Percentiles rank a stretch among this genome's conserved stretches.
Conservation (phyloP, 2,329 filamentous ascomycete genomes). For the Penicillium sp. region DNA sequence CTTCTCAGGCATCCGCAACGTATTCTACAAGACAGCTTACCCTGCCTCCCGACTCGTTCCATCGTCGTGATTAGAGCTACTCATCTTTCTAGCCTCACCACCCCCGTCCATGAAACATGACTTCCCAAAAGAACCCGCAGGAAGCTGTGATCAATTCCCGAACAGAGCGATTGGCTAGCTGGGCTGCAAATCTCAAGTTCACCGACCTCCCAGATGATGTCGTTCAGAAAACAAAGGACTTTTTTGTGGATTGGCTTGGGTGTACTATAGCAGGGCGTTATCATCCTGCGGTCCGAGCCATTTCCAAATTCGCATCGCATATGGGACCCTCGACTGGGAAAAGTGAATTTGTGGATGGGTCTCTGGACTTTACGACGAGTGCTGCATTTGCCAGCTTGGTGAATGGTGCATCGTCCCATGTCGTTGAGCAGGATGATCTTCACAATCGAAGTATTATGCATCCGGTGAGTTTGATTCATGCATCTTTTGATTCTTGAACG, state of each 20-base stretch:
- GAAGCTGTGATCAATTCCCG: slow-evolving; percentile 7
- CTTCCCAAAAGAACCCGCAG: not conserved
- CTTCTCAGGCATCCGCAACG: too few species aligned
- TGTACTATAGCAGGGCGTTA: slow-evolving; percentile 27
- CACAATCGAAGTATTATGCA: slow-evolving; percentile 32
- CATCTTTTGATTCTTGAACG: too few species aligned
- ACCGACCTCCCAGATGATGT: slow-evolving; percentile 20
- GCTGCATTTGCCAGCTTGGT: slow-evolving; percentile 28
- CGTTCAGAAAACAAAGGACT: slow-evolving; percentile 27
- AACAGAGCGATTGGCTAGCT: slow-evolving; percentile 18
- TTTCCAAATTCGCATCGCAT: slow-evolving; percentile 17
- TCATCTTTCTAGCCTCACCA: not conserved
- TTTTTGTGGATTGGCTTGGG: slow-evolving; percentile 27
- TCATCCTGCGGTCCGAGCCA: slow-evolving; percentile 24
- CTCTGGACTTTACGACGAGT: slow-evolving; percentile 16
- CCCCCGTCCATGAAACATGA: not conserved
- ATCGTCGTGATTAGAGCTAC: too few species aligned
- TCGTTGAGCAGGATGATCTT: slow-evolving; percentile 31
- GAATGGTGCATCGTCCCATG: slow-evolving; percentile 28
- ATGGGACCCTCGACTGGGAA: slow-evolving; percentile 26
- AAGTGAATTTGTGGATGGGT: slow-evolving; percentile 25
- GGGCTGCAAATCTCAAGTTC: slow-evolving; percentile 19
- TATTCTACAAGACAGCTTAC: too few species aligned
- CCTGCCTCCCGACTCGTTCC: too few species aligned
- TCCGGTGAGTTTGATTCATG: slow-evolving; percentile 17